Conservation (phyloP, 768 basidiomycete genomes). For the Leccinum variicolor region DNA sequence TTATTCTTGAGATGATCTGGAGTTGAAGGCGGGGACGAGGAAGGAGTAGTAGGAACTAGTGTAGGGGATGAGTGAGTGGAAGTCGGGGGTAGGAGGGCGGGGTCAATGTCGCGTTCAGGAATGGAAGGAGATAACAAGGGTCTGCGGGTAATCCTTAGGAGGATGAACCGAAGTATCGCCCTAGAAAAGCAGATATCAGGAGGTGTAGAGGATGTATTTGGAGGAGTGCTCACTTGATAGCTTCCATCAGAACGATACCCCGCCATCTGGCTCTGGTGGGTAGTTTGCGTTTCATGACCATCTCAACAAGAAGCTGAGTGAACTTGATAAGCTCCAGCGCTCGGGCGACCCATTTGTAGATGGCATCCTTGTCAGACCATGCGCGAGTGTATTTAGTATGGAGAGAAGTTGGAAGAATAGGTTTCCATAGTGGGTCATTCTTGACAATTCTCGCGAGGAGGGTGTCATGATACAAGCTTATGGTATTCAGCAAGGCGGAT, state of each 20-base stretch:
- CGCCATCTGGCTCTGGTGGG: conserved; percentile 70
- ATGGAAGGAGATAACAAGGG: conserved; percentile 76
- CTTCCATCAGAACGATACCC: conserved; percentile 72
- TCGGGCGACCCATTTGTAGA: conserved; percentile 80
- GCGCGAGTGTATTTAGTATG: conserved; percentile 90
- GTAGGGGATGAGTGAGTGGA: conserved; percentile 58
- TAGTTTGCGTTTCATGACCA: conserved; percentile 73
- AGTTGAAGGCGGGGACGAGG: conserved; percentile 54
- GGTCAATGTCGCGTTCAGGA: conserved; percentile 87
- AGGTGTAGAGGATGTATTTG: background rate
- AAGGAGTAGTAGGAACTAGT: conserved; percentile 54
- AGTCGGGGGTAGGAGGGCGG: conserved; percentile 55
- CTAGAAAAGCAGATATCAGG: conserved; percentile 38
- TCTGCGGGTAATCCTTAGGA: conserved; percentile 72
- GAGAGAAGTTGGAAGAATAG: conserved; percentile 69
- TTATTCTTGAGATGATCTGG: conserved; percentile 85
- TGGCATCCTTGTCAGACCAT: conserved; percentile 66
- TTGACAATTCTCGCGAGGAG: conserved; percentile 69
- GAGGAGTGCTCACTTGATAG: conserved; percentile 65
- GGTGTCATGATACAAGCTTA: conserved; percentile 94
- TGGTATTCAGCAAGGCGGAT: conserved; percentile 79
- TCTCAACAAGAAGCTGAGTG: conserved; percentile 84
- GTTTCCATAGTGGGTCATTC: conserved; percentile 64
- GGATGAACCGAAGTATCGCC: conserved; percentile 65
- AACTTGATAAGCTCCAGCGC: conserved; percentile 74